These are phyloP conservation scores for Liriodendron chinense DNA, from an alignment of 164 flowering plant genomes.

Conservation along the genomic window DNA sequence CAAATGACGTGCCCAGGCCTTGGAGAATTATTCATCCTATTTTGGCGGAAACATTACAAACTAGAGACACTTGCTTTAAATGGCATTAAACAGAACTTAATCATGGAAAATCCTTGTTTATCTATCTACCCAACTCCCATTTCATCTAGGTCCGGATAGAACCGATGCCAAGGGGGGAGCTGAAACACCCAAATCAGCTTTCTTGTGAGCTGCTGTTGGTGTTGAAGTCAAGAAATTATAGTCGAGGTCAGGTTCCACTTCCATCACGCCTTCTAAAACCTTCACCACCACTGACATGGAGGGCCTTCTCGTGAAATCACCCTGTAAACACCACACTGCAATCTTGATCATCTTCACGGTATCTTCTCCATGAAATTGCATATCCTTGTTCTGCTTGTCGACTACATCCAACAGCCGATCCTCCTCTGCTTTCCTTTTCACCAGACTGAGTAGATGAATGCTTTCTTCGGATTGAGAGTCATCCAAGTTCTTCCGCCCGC, in stretches of 20 bases:
- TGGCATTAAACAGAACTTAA: background rate
- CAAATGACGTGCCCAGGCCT: background rate
- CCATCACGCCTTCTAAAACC: conserved; percentile 20
- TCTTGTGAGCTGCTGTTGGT: conserved; percentile 5
- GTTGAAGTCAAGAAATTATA: conserved; percentile 7
- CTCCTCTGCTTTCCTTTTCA: conserved; percentile 9
- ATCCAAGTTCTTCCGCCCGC: conserved; percentile 25
- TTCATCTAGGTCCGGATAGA: conserved; percentile 17
- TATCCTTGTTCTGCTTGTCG: conserved; percentile 6
- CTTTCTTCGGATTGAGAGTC: conserved; percentile 7
- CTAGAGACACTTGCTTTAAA: background rate
- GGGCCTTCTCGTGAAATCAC: conserved; percentile 16
- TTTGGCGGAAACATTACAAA: background rate
- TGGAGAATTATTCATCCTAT: too few species aligned
- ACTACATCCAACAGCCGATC: conserved; percentile 13
- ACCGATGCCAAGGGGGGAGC: background rate
- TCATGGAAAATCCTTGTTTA: background rate
- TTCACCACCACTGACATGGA: conserved; percentile 24
- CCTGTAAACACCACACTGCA: conserved; percentile 21
- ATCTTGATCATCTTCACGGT: conserved; percentile 11
- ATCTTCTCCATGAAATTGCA: conserved; percentile 8
- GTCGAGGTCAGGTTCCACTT: conserved; percentile 1
- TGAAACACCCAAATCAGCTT: conserved; percentile 9
- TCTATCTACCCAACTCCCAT: background rate
- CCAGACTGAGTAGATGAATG: conserved; percentile 9